Base-by-base conservation (phyloP, 768 basidiomycete genomes). In the Podaxis sp. region DNA sequence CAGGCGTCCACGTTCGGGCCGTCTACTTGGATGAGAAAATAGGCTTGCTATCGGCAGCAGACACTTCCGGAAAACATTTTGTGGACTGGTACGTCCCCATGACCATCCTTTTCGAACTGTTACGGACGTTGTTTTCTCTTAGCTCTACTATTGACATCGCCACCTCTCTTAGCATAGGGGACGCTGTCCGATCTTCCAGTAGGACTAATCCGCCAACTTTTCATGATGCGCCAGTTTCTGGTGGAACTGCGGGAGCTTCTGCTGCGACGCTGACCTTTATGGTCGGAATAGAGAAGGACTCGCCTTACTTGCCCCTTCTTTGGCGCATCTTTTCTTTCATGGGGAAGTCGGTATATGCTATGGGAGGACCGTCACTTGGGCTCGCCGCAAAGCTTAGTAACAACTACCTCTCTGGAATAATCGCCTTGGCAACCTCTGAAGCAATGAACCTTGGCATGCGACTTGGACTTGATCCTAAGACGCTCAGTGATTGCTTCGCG, bases 381-480 rank as follows among this genome's bases (percentile, higher is more conserved):
- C 69, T 81, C 1, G 78, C 77, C 22, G 76, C 78, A n/a, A 81
- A 80, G 64, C 66, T 80, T 33, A 77, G 77, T 68, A 79, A 80
- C 64, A 81, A 80, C 62, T 80, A 80, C 64, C 70, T 80, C 26
- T 77, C 75, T 17, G 76, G 78, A 1, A 69, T 77, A 65, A 77
- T 79, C 52, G 77, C 79, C 2, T 71, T 80, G 15, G 78, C 78
- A 2, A 80, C 77, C 3, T 69, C 77, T 28, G 78, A 79, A 65
- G 78, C 77, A 2, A 81, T 81, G 79, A 79, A 79, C 61, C 68
- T 81, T 8, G 79, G 77, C 0, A 80, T 81, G 76, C 71, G 77
- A 52, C 71, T 81, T 15, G 79, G 79, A 1, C 63, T 81, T 5
- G 79, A 80, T 15, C 74, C 79, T 1, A 73, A 73, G 44, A 73